Evolutionary conservation across 2,329 filamentous ascomycete species (phyloP).

Genomic region (Cryphonectria nitschkei): DNA sequence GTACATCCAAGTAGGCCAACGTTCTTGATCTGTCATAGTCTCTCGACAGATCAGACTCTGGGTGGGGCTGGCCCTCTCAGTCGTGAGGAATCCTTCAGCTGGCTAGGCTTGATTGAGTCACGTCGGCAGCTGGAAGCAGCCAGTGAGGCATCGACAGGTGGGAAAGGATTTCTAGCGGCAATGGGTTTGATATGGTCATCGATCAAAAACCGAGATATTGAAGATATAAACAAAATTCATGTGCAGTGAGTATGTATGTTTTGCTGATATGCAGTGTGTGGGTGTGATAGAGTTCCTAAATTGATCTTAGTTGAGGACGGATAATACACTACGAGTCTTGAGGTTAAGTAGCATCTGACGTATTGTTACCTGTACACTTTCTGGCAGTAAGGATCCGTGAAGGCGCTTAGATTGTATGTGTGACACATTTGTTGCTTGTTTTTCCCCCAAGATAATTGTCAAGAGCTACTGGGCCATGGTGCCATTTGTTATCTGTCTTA

Average conservation of each 20-base stretch:
- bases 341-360: not conserved
- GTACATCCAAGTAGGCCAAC: not conserved
- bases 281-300: no score
- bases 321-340: not conserved
- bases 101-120: not conserved
- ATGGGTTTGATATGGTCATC: not conserved
- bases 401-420: not conserved
- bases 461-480: no score
- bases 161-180: not conserved
- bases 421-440: not conserved
- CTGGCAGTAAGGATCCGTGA: not conserved
- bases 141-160: not conserved
- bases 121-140: not conserved
- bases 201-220: not conserved
- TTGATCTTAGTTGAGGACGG: not conserved
- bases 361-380: not conserved
- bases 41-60: not conserved
- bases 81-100: conserved; percentile 2
- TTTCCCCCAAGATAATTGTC: not conserved
- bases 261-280: not conserved
- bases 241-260: not conserved
- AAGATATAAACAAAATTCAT: not conserved
- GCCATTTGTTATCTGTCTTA: no score
- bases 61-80: not conserved
- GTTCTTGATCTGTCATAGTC: not conserved